Conservation (phyloP, 129 eudicot genomes). For the Silybum marianum region DNA sequence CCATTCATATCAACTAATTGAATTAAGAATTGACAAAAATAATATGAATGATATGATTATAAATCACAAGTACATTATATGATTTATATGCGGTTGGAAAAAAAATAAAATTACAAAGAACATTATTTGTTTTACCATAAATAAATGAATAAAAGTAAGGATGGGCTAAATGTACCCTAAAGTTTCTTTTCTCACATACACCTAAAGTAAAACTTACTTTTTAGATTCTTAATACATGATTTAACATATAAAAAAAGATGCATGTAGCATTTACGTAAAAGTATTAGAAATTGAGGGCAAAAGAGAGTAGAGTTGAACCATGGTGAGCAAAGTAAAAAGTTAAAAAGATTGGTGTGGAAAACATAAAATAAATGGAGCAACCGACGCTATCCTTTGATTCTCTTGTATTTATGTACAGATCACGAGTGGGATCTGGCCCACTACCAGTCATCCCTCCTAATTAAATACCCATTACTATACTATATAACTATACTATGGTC, state of each 20-base stretch:
- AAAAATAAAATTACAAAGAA: not conserved
- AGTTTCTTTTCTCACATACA: too few relatives aligned
- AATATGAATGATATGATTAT: too few relatives aligned
- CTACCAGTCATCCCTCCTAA: conserved; percentile 11
- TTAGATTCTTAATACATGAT: too few relatives aligned
- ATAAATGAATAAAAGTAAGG: not conserved
- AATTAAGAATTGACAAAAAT: too few relatives aligned
- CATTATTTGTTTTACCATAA: not conserved
- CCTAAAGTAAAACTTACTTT: too few relatives aligned
- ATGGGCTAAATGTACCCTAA: too few relatives aligned
- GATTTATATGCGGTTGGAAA: not conserved
- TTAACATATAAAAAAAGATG: too few relatives aligned
- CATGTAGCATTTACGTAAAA: too few relatives aligned
- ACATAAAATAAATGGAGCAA: conserved; percentile 37
- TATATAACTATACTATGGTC: too few relatives aligned
- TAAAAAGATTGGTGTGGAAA: conserved; percentile 3
- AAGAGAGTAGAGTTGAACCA: not conserved
- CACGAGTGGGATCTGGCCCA: conserved; percentile 31
- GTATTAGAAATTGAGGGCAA: not conserved
- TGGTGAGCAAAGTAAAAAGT: not conserved
- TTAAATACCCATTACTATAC: not conserved
- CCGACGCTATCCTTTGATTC: conserved; percentile 70
- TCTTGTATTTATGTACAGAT: conserved; percentile 35
- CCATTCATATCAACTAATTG: not conserved
- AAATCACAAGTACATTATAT: not conserved